Evolutionary conservation across 352 stramenopile genomes (phyloP).

Genomic region (Pythium brassicae): DNA sequence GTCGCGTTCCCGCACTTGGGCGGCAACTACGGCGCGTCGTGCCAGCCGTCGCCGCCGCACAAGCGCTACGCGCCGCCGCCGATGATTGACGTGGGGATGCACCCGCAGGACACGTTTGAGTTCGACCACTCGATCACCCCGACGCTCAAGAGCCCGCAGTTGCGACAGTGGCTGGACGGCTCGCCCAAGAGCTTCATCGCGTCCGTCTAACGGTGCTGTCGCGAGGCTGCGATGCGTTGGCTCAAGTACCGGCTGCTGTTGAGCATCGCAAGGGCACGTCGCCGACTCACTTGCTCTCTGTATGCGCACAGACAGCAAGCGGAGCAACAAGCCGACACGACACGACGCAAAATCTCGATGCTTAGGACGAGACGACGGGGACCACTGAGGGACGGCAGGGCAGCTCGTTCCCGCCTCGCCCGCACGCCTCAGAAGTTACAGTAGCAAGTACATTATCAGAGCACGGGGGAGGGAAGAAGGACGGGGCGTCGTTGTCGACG

Average conservation of each 20-base stretch:
- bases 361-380: neutral
- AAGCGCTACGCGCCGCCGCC: slow-evolving; percentile 66
- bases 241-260: too few relatives aligned
- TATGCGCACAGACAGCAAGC: too few relatives aligned
- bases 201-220: slow-evolving; percentile 35
- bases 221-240: neutral
- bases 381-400: neutral
- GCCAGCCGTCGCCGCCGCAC: slow-evolving; percentile 55
- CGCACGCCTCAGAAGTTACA: neutral
- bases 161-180: slow-evolving; percentile 78
- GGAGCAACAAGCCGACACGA: too few relatives aligned
- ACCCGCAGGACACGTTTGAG: slow-evolving; percentile 75
- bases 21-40: slow-evolving; percentile 35
- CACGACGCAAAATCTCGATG: neutral
- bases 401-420: neutral
- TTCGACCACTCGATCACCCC: slow-evolving; percentile 84
- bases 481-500: neutral
- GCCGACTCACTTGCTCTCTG: too few relatives aligned
- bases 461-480: neutral
- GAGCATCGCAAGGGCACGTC: too few relatives aligned
- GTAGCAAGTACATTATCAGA: slow-evolving; percentile 1
- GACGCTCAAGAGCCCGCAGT: slow-evolving; percentile 83
- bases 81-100: slow-evolving; percentile 72
- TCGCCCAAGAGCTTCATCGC: slow-evolving; percentile 81
- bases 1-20: slow-evolving; percentile 72